Percentiles rank a stretch among this genome's conserved stretches.
These are phyloP conservation scores for Gossypium mustelinum DNA, from an alignment of 345 rosid species.

Conservation along the genomic window DNA sequence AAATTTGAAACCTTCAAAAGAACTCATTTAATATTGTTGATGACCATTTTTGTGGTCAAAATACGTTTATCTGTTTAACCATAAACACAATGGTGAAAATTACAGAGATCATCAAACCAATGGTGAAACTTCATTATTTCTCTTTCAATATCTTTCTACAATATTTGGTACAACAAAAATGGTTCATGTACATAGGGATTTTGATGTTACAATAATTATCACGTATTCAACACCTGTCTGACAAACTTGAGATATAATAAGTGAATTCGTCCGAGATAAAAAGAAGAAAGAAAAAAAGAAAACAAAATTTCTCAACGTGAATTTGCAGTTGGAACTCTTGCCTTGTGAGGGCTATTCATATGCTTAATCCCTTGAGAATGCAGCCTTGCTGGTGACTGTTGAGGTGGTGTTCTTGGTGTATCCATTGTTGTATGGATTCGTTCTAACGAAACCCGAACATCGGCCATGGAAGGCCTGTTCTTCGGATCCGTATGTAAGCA, in stretches of 20 bases:
- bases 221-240: neutral
- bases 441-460: constrained; percentile 52
- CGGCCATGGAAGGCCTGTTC: constrained; percentile 59
- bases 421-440: constrained; percentile 26
- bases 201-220: neutral
- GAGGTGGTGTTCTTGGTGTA: constrained; percentile 16
- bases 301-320: neutral
- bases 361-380: constrained; percentile 19
- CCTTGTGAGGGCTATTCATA: constrained; percentile 18
- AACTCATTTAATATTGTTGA: no score
- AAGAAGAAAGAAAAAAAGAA: neutral
- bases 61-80: no score
- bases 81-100: no score
- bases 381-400: constrained; percentile 12
- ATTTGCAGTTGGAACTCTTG: neutral
- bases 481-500: constrained; percentile 62
- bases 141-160: neutral
- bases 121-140: neutral
- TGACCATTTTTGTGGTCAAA: no score
- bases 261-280: neutral
- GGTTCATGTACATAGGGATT: neutral
- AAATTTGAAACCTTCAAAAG: no score
- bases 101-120: no score
- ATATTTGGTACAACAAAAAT: neutral
- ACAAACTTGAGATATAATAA: neutral